These are phyloP conservation scores for Plasmodium chabaudi DNA, from an alignment of 169 alveolate species.

Conservation along the genomic window DNA sequence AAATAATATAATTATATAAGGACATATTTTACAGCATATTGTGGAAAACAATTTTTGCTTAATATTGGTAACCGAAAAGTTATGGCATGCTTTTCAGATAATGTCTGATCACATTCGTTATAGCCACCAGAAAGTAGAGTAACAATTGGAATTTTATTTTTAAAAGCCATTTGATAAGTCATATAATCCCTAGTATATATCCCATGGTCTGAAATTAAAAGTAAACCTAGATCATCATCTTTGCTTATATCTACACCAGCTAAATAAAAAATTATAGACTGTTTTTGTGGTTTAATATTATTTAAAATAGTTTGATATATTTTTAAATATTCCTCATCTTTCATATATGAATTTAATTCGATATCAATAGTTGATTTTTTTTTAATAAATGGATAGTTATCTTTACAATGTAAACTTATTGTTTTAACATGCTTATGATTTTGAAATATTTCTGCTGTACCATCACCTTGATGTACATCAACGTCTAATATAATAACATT, in stretches of 20 bases:
- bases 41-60: neutral
- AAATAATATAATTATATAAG: too few species aligned
- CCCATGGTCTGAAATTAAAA: conserved; percentile 69
- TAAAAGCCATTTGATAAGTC: conserved; percentile 39
- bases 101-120: conserved; percentile 19
- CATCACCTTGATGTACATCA: conserved; percentile 80
- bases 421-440: conserved; percentile 41
- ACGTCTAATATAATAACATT: conserved; percentile 74
- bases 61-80: conserved; percentile 23
- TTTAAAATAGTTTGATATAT: conserved; percentile 25
- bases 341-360: conserved; percentile 19
- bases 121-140: conserved; percentile 57
- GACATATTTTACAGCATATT: neutral
- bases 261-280: conserved; percentile 67
- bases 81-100: conserved; percentile 28
- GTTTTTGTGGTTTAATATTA: conserved; percentile 12
- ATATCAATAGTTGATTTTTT: conserved; percentile 46
- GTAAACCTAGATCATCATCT: conserved; percentile 73
- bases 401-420: conserved; percentile 77
- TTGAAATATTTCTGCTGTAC: conserved; percentile 77
- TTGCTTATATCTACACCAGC: conserved; percentile 77
- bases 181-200: conserved; percentile 54
- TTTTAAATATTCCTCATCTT: conserved; percentile 28
- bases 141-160: conserved; percentile 26
- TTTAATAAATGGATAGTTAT: conserved; percentile 74